Base-by-base conservation (phyloP, 306 rosid species). In the Lathyrus aphaca region DNA sequence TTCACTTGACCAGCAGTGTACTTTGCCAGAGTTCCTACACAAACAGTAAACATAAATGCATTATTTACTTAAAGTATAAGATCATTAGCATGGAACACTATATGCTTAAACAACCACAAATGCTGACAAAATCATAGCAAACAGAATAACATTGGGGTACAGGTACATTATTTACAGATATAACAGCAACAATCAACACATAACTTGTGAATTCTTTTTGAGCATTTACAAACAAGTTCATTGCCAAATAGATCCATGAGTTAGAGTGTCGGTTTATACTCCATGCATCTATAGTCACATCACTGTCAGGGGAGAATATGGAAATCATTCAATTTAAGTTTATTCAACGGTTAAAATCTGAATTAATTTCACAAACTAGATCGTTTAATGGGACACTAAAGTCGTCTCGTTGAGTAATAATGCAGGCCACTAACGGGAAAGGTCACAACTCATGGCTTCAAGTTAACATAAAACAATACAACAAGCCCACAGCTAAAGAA, bases 1-100 rank as follows among this genome's bases (percentile, higher is more conserved):
- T 80, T 81, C 66, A 91, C 93, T 84, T 95, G 97, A 74, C 99
- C 99, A 6, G 92, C 99, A 25, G 96, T 95, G 69, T 95, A 95
- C 80, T 95, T 95, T 64, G 99, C 95, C 80, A 95, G 80, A 84
- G 99, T 89, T 69, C 99, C 99, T 95, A 69, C 80, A 82, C 54
- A 61, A 15, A 38, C 49, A 78, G 39, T 38, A 76, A 71, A 64
- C 13, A 74, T 23, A 40, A 54, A 72, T 8, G 64, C 25, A 67
- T 63, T 54, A 42, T 71, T 76, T 48, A 56, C 25, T 44, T 48
- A 60, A 48, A 32, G 66, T 43, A 65, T 64, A 74, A 15, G 59
- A 60, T 56, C 60, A 67, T 21, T 45, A 39, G 48, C 42, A 66
- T 18, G 54, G 39, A 64, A 77, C 25, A 27, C 8, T 56, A 42